Conservation (phyloP, 2,329 filamentous ascomycete genomes). For the Fusarium virguliforme region DNA sequence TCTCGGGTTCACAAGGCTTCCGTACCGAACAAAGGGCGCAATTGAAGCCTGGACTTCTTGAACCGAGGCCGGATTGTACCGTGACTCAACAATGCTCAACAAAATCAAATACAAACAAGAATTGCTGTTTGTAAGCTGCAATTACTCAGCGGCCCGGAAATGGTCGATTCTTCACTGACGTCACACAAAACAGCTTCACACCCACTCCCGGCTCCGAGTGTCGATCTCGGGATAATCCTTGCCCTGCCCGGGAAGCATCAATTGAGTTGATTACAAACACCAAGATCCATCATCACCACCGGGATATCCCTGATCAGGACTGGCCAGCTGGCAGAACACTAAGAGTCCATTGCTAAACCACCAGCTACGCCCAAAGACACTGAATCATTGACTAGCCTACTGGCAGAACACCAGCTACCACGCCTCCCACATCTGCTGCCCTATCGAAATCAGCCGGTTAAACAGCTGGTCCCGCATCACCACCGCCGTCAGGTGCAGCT, state of each 20-base stretch:
- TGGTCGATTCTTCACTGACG: slow-evolving; percentile 8
- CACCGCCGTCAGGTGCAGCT: slow-evolving; percentile 79
- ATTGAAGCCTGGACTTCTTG: slow-evolving; percentile 5
- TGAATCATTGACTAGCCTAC: background rate
- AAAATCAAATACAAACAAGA: background rate
- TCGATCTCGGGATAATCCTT: slow-evolving; percentile 18
- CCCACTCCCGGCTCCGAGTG: slow-evolving; percentile 7
- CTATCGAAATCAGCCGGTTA: slow-evolving; percentile 83
- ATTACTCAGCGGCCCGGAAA: slow-evolving; percentile 10
- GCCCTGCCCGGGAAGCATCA: background rate
- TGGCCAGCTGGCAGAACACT: slow-evolving; percentile 1
- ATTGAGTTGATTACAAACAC: slow-evolving; percentile 8
- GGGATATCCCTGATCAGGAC: background rate
- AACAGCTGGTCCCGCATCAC: slow-evolving; percentile 83
- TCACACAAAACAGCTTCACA: slow-evolving; percentile 3
- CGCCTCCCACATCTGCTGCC: slow-evolving; percentile 86
- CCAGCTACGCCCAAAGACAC: background rate
- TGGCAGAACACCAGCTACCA: slow-evolving; percentile 64
- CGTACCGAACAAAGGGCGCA: background rate
- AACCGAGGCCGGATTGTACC: background rate
- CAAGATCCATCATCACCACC: background rate
- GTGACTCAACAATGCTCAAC: background rate
- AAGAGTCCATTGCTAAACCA: slow-evolving; percentile 9
- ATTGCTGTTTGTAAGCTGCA: background rate
- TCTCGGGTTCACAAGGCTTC: background rate